Evolutionary conservation across 2,329 filamentous ascomycete genomes (phyloP).

Genomic region (Tolypocladium pustulatum): DNA sequence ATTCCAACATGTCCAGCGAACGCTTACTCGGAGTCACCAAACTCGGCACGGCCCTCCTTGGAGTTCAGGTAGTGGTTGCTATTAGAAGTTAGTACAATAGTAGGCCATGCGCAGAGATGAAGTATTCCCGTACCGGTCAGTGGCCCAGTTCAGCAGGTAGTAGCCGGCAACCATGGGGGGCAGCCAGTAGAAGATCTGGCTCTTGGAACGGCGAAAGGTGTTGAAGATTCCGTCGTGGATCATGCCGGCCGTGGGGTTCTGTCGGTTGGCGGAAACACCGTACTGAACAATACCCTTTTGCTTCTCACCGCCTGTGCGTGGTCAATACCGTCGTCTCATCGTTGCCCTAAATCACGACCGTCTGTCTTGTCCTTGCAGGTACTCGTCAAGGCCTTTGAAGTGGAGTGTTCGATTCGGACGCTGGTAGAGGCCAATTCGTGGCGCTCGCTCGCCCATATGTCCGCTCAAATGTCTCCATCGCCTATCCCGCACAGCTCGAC

Average conservation of each 20-base stretch:
- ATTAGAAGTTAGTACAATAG: not conserved
- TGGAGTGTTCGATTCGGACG: not conserved
- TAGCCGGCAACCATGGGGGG: constrained; percentile 73
- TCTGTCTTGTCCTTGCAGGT: not conserved
- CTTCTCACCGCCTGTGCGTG: constrained; percentile 39
- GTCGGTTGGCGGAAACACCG: constrained; percentile 75
- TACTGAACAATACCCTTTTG: constrained; percentile 61
- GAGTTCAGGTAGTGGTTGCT: constrained; percentile 79
- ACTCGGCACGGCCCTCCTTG: constrained; percentile 57
- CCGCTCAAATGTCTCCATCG: not conserved
- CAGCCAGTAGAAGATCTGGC: constrained; percentile 81
- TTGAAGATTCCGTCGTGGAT: constrained; percentile 86
- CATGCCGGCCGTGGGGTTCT: constrained; percentile 73
- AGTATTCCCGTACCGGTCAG: constrained; percentile 61
- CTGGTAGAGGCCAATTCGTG: not conserved
- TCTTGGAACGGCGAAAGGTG: constrained; percentile 74
- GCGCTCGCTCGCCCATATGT: not conserved
- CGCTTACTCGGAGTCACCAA: constrained; percentile 32
- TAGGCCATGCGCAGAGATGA: not conserved
- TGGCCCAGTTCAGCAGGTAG: constrained; percentile 81
- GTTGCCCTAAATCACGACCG: not conserved
- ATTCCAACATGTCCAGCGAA: constrained; percentile 14
- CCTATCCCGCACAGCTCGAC: not conserved
- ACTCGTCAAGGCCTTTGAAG: not conserved
- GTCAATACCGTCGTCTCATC: constrained; percentile 1